Evolutionary conservation across 2,329 filamentous ascomycete genomes (phyloP).

Genomic region (Verticillium nubilum): DNA sequence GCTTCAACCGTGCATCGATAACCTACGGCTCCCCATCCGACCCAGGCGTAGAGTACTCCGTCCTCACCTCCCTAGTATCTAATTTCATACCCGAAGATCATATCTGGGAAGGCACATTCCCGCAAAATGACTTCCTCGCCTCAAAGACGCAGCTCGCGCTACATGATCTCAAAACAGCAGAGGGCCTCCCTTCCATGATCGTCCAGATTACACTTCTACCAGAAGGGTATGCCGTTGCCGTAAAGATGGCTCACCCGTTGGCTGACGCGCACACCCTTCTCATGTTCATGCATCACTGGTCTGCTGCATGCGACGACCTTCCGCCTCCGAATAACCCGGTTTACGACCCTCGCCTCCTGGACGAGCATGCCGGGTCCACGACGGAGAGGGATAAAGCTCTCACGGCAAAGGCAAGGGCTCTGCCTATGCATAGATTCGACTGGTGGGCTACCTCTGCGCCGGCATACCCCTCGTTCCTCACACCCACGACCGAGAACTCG

Average conservation of each 20-base stretch:
- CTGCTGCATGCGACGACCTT: conserved; percentile 13
- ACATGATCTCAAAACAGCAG: conserved; percentile 18
- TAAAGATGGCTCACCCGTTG: conserved; percentile 37
- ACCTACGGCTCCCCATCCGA: conserved; percentile 29
- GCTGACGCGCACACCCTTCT: conserved; percentile 37
- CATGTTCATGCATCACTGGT: conserved; percentile 37
- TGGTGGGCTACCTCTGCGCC: conserved; percentile 34
- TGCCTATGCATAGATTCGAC: conserved; percentile 41
- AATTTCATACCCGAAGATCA: conserved; percentile 1
- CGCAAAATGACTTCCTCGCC: conserved; percentile 26
- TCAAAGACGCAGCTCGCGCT: conserved; percentile 24
- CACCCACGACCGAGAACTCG: conserved; percentile 17
- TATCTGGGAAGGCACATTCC: conserved; percentile 30
- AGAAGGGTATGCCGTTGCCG: conserved; percentile 32
- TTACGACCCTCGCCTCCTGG: conserved; percentile 34
- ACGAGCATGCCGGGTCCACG: conserved; percentile 23
- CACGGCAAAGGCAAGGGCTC: conserved; percentile 21
- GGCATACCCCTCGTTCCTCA: conserved; percentile 20
- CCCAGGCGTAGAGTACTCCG: conserved; percentile 33
- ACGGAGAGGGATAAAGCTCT: conserved; percentile 16
- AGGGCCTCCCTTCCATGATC: conserved; percentile 22
- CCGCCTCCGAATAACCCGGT: conserved; percentile 21
- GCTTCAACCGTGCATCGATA: conserved; percentile 8
- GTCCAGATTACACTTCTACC: conserved; percentile 34
- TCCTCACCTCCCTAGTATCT: conserved; percentile 24